Percentiles rank a stretch among this genome's conserved stretches.
Conservation (phyloP, 2,329 filamentous ascomycete genomes). For the Aureobasidium sp. region DNA sequence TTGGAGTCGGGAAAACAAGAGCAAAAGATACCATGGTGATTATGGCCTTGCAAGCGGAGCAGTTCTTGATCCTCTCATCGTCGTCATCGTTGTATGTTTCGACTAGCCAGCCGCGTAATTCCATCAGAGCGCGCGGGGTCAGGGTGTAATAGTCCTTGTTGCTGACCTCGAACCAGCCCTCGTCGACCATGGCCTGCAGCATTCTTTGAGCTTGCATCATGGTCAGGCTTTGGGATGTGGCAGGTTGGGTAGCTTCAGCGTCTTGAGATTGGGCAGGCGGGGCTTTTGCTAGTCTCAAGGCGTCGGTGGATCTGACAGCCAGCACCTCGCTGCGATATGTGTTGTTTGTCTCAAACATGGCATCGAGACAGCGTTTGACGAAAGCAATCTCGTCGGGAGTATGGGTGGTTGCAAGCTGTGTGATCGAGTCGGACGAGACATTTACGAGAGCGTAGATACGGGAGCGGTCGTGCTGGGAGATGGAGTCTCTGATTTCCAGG, state of each 20-base stretch:
- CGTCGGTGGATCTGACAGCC: constrained; percentile 73
- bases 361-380: constrained; percentile 78
- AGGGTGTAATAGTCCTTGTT: constrained; percentile 65
- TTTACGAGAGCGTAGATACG: constrained; percentile 83
- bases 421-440: constrained; percentile 73
- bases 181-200: constrained; percentile 61
- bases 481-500: constrained; percentile 71
- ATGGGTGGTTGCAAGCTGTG: constrained; percentile 78
- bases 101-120: constrained; percentile 76
- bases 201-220: constrained; percentile 70
- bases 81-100: constrained; percentile 79
- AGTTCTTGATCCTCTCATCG: constrained; percentile 68
- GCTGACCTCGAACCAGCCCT: constrained; percentile 81
- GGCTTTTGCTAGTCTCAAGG: constrained; percentile 54
- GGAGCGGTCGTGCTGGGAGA: constrained; percentile 55
- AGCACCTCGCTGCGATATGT: constrained; percentile 72
- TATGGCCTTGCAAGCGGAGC: constrained; percentile 81
- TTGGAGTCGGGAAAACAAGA: background rate
- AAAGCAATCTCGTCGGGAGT: constrained; percentile 80
- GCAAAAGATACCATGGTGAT: constrained; percentile 57
- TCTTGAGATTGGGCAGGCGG: background rate
- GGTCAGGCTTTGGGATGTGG: constrained; percentile 48
- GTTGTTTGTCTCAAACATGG: constrained; percentile 88
- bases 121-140: constrained; percentile 71
- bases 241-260: background rate